Evolutionary conservation across 2,329 filamentous ascomycete genomes (phyloP), one percentile per base, ranked within the genome.

Genomic region (Penicillium sp.): DNA sequence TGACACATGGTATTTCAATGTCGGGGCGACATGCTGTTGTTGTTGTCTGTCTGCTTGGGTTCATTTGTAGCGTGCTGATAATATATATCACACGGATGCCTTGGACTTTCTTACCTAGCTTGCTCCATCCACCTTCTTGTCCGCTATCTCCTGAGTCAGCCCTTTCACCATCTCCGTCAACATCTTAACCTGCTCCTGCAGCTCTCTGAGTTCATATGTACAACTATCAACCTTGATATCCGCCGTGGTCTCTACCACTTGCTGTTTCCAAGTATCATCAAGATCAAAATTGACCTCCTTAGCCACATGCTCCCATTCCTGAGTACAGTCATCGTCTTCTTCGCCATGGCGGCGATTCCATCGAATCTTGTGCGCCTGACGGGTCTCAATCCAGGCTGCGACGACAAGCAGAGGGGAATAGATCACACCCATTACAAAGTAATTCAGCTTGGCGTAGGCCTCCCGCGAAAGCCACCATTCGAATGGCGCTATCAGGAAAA

Each of bases 391-490:
- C 60, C 82, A 84, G 0, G 92, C 92, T 0, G 91, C 91, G 10
- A 93, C 76, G 9, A 96, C 69, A 0, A 99, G 82, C 0, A 97
- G 76, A 0, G 94, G 94, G 0, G 85, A 89, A 77, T 99, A 99
- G 15, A 97, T 81, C 44, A 88, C 68, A 1, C 82, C 88, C 92
- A 97, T 97, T 67, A 97, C 86, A 53, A 85, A 81, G 72, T 97
- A 90, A 74, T 99, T 99, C 53, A 97, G 77, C 34, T 83, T 82
- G 65, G 92, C 88, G 72, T 97, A 99, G 2, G 75, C 75, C 7
- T 79, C 68, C 60, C 85, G 84, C n/a, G 84, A 78, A 80, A 99
- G 82, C 94, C 93, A 99, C 94, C 94, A 99, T 78, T 97, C 94
- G 52, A 96, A 87, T 0, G 90, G 90, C 0, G 95, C 70, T 39